These are phyloP conservation scores for Eucalyptus polyanthemos DNA, from an alignment of 345 rosid species.

Conservation along the genomic window DNA sequence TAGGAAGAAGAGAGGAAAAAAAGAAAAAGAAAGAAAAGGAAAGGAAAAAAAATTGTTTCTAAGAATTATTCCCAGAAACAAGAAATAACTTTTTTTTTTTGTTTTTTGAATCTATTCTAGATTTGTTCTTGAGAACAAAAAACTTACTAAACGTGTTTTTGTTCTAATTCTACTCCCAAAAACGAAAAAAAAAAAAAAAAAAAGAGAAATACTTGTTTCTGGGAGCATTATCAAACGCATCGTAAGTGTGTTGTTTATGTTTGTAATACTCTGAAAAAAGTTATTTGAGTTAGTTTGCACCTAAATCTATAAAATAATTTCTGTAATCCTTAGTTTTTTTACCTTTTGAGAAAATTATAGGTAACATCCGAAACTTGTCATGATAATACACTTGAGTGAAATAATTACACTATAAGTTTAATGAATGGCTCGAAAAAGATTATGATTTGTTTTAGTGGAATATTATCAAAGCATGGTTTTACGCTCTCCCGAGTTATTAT, in stretches of 20 bases:
- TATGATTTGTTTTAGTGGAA: neutral
- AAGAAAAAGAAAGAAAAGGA: no score
- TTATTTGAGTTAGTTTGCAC: neutral
- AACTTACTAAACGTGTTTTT: fast-evolving
- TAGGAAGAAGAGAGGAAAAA: no score
- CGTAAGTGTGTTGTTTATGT: neutral
- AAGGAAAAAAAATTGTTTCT: no score
- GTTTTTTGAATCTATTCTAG: no score
- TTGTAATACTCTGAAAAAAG: neutral
- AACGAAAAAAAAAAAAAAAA: no score
- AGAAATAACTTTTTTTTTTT: no score
- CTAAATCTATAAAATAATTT: neutral
- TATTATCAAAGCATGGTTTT: neutral
- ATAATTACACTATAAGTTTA: neutral
- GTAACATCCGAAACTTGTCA: neutral
- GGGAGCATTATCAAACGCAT: no score
- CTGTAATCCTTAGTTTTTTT: neutral
- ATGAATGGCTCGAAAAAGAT: neutral
- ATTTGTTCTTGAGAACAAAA: fast-evolving
- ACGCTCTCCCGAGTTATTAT: neutral
- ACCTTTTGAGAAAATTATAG: neutral
- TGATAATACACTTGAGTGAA: neutral
- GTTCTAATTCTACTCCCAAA: no score
- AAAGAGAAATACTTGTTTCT: fast-evolving
- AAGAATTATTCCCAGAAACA: fast-evolving